These are phyloP conservation scores for Diaporthe aspalathi DNA, from an alignment of 2,329 filamentous ascomycete species.

Conservation along the genomic window DNA sequence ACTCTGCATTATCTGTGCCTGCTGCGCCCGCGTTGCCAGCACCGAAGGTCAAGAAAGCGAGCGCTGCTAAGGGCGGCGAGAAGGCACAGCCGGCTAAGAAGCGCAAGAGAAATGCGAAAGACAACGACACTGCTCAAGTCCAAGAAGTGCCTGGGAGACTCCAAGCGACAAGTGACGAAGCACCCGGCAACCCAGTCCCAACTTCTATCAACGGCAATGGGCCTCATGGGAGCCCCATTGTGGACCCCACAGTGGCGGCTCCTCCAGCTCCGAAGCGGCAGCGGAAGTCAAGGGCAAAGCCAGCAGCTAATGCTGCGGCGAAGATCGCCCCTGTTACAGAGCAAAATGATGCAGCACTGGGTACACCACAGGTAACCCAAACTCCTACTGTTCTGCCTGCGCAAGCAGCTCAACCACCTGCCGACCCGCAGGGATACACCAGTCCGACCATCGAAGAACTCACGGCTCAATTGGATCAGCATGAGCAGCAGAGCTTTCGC, in stretches of 20 bases:
- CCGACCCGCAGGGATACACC: slow-evolving; percentile 34
- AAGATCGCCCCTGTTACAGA: slow-evolving; percentile 32
- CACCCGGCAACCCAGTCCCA: slow-evolving; percentile 9
- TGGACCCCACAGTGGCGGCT: slow-evolving; percentile 41
- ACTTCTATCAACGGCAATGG: slow-evolving; percentile 16
- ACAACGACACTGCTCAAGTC: slow-evolving; percentile 32
- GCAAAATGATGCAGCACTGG: slow-evolving; percentile 12
- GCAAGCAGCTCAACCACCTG: slow-evolving; percentile 18
- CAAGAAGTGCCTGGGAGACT: neutral
- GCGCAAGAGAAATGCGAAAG: slow-evolving; percentile 48
- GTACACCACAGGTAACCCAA: slow-evolving; percentile 30
- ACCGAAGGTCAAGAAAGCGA: slow-evolving; percentile 2
- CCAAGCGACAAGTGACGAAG: neutral
- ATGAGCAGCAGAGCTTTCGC: slow-evolving; percentile 29
- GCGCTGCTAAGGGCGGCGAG: slow-evolving; percentile 12
- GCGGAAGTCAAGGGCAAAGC: slow-evolving; percentile 49
- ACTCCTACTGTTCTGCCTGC: slow-evolving; percentile 14
- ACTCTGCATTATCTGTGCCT: neutral
- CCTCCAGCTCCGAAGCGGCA: slow-evolving; percentile 52
- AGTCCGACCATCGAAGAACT: slow-evolving; percentile 40
- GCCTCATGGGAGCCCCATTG: slow-evolving; percentile 10
- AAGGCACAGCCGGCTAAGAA: slow-evolving; percentile 42
- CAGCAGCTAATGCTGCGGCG: slow-evolving; percentile 41
- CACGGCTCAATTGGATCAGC: slow-evolving; percentile 37
- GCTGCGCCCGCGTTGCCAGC: neutral